Evolutionary conservation across 371 early-diverging fungal genomes (phyloP), one percentile per base, ranked within the genome.

Genomic region (Rhizopus delemar): DNA sequence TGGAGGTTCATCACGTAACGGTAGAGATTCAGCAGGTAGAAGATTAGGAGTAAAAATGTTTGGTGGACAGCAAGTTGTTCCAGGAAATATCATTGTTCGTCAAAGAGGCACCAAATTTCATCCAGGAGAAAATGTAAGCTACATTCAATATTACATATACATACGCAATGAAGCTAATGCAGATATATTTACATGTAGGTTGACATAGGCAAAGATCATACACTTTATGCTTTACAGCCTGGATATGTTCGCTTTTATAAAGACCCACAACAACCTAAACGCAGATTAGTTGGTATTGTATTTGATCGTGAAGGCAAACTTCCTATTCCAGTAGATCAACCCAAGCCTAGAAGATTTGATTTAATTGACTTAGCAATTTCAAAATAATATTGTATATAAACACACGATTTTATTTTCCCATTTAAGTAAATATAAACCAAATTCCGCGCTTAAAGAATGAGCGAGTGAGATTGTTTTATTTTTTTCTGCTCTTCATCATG

Each of bases 51-150:
- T 96, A 60, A 98, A 98, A 79, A 88, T 89, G 65, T 89, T 89
- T 69, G 87, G 90, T 73, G 91, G 92, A 36, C 82, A 91, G 76
- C 77, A 83, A 53, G 93, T 93, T 13, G 71, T 89, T 48, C 89
- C 95, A 4, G 96, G 97, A 22, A 90, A 93, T 68, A 95, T 97
- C 62, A 87, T 97, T 60, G 86, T 96, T 49, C 87, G 96, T 55
- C 98, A 97, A 70, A 82, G 94, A 51, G 98, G 98, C 5, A 94
- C 93, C 39, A 75, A 87, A 60, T 94, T 94, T 78, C 92, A 92
- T 60, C 87, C 96, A 2, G 96, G 96, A 8, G 88, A 87, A 59
- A 86, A 93, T 79, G 93, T 90, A 78, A 75, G 13, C 11, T n/a
- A 13, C 51, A 22, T 36, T 43, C 11, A 49, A 13, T 8, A 28